These are phyloP conservation scores for Modicella reniformis DNA, from an alignment of 371 early-diverging fungal genomes.

Conservation along the genomic window DNA sequence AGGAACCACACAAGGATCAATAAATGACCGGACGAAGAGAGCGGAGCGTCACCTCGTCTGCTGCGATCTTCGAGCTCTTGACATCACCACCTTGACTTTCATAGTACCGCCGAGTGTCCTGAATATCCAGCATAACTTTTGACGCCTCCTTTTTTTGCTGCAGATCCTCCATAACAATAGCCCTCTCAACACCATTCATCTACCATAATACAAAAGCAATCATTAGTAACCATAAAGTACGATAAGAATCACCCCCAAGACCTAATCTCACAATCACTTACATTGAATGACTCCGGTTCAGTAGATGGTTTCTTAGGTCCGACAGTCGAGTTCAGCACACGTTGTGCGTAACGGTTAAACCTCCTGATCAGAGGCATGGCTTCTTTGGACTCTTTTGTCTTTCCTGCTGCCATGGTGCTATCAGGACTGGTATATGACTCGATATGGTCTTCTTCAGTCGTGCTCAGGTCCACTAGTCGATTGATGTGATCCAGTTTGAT, in stretches of 20 bases:
- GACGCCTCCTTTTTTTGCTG: constrained; percentile 61
- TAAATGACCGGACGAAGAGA: not conserved
- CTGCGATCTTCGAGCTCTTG: constrained; percentile 41
- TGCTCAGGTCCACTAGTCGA: constrained; percentile 79
- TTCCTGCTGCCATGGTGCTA: constrained; percentile 87
- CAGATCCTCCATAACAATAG: constrained; percentile 75
- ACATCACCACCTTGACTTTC: constrained; percentile 73
- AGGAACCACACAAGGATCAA: not conserved
- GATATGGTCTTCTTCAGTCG: constrained; percentile 83
- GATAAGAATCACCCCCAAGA: no score
- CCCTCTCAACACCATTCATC: constrained; percentile 62
- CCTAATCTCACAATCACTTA: not conserved
- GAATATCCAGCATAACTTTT: constrained; percentile 72
- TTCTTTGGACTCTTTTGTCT: constrained; percentile 58
- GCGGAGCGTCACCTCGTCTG: constrained; percentile 14
- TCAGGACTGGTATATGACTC: constrained; percentile 82
- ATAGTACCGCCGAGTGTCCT: constrained; percentile 81
- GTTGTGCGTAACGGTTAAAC: constrained; percentile 90
- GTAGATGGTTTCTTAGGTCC: constrained; percentile 32
- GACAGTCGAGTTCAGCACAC: constrained; percentile 68
- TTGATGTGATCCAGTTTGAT: constrained; percentile 66
- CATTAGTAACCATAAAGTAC: no score
- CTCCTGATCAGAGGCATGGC: constrained; percentile 84
- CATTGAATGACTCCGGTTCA: constrained; percentile 28
- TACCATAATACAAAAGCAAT: no score